These are phyloP conservation scores for Obba rivulosa DNA, from an alignment of 768 basidiomycete species.

Conservation along the genomic window DNA sequence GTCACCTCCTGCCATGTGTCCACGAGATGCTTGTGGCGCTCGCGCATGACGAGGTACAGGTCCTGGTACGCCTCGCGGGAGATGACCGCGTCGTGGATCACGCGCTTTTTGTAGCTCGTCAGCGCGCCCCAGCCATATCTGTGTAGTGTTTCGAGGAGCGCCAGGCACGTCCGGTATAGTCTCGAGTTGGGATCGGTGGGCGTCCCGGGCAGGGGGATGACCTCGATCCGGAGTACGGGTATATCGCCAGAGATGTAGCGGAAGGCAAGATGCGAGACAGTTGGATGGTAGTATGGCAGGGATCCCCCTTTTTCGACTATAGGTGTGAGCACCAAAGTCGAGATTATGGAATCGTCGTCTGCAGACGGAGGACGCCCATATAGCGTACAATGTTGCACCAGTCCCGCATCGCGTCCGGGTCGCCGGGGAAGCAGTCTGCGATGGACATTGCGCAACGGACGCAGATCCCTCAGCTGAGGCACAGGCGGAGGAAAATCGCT, in stretches of 20 bases:
- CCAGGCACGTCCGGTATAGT: constrained; percentile 74
- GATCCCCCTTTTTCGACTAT: constrained; percentile 36
- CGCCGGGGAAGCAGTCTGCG: constrained; percentile 72
- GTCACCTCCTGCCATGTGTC: constrained; percentile 76
- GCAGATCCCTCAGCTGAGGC: constrained; percentile 34
- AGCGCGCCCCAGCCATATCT: constrained; percentile 86
- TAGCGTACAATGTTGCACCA: constrained; percentile 80
- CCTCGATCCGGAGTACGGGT: constrained; percentile 49
- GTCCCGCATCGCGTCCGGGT: constrained; percentile 64
- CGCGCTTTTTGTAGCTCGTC: constrained; percentile 82
- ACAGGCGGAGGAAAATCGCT: constrained; percentile 20
- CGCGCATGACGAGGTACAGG: constrained; percentile 81
- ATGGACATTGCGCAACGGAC: constrained; percentile 48
- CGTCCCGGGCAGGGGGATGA: constrained; percentile 40
- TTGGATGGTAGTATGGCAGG: constrained; percentile 89
- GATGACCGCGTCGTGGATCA: constrained; percentile 76
- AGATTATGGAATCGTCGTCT: constrained; percentile 16
- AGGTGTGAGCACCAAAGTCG: constrained; percentile 54
- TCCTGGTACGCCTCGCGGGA: constrained; percentile 82
- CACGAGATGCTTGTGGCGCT: constrained; percentile 73
- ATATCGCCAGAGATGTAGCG: constrained; percentile 44
- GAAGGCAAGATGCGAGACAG: constrained; percentile 76
- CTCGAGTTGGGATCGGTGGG: constrained; percentile 52
- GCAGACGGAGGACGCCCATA: constrained; percentile 32
- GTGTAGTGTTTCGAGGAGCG: constrained; percentile 76